Conservation (phyloP, 306 rosid genomes). For the Hippophae rhamnoides region DNA sequence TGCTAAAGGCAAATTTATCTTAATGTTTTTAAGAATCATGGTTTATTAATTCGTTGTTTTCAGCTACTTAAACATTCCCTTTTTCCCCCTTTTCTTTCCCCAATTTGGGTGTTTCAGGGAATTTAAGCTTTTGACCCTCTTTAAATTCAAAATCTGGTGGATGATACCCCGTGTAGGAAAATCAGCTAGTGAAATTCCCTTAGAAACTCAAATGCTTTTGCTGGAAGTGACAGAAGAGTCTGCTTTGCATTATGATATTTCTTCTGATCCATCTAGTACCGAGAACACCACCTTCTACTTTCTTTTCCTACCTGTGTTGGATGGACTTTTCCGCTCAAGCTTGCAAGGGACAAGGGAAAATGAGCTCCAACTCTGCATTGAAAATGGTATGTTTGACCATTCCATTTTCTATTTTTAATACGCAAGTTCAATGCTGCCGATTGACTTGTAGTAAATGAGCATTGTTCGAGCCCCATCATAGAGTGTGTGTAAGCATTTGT, state of each 20-base stretch:
- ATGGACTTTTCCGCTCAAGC: conserved; percentile 52
- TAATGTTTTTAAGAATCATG: background rate
- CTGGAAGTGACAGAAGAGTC: conserved; percentile 43
- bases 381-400: conserved; percentile 45
- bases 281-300: conserved; percentile 31
- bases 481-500: background rate
- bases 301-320: conserved; percentile 62
- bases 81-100: background rate
- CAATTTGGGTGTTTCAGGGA: conserved; percentile 31
- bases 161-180: conserved; percentile 58
- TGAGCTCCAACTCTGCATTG: conserved; percentile 56
- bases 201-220: conserved; percentile 68
- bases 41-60: background rate
- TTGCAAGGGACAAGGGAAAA: conserved; percentile 51
- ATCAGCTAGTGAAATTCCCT: conserved; percentile 48
- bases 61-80: too few relatives aligned
- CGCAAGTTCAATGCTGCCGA: background rate
- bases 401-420: background rate
- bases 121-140: conserved; percentile 41
- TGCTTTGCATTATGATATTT: conserved; percentile 23
- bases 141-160: conserved; percentile 71
- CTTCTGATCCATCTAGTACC: conserved; percentile 18
- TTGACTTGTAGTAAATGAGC: too few relatives aligned
- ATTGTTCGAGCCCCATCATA: too few relatives aligned
- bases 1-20: too few relatives aligned